phyloP scores from a whole-genome alignment of 2,329 filamentous ascomycete species.

The Purpureocillium takamizusanense region DNA sequence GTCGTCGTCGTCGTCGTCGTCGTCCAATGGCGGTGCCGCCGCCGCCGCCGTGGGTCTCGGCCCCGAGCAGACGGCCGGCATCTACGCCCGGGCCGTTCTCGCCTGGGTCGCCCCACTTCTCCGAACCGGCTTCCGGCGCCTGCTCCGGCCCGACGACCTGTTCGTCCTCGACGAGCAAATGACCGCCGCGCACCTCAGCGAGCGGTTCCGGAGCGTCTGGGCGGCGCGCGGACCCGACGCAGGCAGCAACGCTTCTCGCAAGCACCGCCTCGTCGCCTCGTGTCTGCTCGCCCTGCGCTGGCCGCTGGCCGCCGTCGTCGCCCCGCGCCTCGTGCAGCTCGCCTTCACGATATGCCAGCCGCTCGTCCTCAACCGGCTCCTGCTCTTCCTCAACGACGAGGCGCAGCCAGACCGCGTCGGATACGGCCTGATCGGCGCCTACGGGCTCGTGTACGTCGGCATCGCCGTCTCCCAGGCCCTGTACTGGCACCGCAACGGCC shows the following conservation, averaged over 20 bases:
- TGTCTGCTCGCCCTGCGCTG: conserved; percentile 18
- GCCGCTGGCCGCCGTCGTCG: conserved; percentile 18
- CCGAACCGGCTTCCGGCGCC: conserved; percentile 21
- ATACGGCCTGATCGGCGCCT: conserved; percentile 22
- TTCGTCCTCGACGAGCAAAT: conserved; percentile 24
- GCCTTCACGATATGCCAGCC: conserved; percentile 28
- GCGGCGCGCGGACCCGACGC: conserved; percentile 2
- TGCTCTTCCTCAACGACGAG: conserved; percentile 18
- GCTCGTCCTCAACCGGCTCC: conserved; percentile 22
- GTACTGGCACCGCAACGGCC: conserved; percentile 21
- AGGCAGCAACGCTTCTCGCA: no score
- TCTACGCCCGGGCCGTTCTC: conserved; percentile 27
- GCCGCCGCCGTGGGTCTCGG: no score
- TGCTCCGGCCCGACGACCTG: conserved; percentile 24
- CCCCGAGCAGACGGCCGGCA: conserved; percentile 20
- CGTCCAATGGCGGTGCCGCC: conserved; percentile 10
- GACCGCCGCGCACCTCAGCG: conserved; percentile 16
- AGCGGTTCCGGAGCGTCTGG: conserved; percentile 22
- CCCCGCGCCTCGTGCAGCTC: conserved; percentile 21
- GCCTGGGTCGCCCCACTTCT: conserved; percentile 30
- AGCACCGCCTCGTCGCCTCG: conserved; percentile 4
- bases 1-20: conserved; percentile 17
- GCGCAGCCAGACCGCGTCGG: conserved; percentile 10
- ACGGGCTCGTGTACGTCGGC: conserved; percentile 20
- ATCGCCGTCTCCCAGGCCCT: conserved; percentile 21